Base-by-base conservation (phyloP, 1,284 basidiomycete genomes). In the Fomitopsis betulina region DNA sequence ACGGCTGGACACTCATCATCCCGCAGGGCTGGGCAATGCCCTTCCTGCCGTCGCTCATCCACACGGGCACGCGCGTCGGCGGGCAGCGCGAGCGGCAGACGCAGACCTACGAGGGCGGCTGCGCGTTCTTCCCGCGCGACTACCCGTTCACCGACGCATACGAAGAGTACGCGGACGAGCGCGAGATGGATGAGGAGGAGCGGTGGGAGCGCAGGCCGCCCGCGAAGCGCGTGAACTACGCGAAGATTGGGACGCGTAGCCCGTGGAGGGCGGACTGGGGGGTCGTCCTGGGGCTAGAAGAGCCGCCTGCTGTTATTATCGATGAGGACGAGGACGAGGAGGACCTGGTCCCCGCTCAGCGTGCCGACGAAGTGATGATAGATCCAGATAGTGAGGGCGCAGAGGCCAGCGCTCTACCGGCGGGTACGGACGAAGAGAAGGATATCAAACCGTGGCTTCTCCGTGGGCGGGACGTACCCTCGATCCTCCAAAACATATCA, bases 21-120 rank as follows among this genome's bases (percentile, higher is more conserved):
- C 94, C 95, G 1, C 78, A 84, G 1, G 92, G 92, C 9, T 98
- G 94, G 94, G 80, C 83, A 1, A 94, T 94, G 87, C 79, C 93
- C 0, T 92, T 97, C 72, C 84, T 93, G 61, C 81, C 80, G 27
- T 94, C 94, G 0, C 81, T 98, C 43, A 79, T 82, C 8, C 86
- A 86, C 71, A 93, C 93, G 0, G 87, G 89, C 23, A 90, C 89
- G 0, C 86, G 92, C 3, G 81, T 95, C 8, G 89, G 81, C 1
- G 94, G 94, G 1, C 85, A 94, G 64, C 82, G 85, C 19, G 92
- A 96, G 68, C 80, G 86, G 21, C 79, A 81, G 62, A 85, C 85
- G 3, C 91, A 94, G 65, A 77, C 82, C 43, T 93, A 91, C 63
- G 95, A 97, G 72, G 84, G 89, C 1, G 91, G 89, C 1, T 73